A percentile compares a stretch with the other conserved stretches of the same genome.
Evolutionary conservation across 2,329 filamentous ascomycete genomes (phyloP).

Genomic region (Cytospora chrysosperma): DNA sequence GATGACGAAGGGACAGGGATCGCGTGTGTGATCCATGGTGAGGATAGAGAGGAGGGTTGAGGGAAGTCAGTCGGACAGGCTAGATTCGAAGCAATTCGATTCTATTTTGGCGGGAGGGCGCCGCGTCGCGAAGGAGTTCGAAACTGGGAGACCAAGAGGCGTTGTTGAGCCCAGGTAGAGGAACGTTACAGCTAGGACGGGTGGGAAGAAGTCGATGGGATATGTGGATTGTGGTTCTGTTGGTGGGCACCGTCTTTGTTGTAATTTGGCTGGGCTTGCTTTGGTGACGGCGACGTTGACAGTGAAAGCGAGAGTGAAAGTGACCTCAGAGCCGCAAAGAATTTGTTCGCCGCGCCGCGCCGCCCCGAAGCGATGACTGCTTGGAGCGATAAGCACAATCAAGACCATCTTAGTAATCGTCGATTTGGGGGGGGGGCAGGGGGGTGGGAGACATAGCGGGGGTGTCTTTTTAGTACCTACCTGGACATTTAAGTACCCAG

Average conservation of each 20-base stretch:
- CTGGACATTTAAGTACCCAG: not conserved
- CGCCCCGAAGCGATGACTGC: not conserved
- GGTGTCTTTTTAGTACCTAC: no score
- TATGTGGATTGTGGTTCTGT: not conserved
- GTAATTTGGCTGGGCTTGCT: not conserved
- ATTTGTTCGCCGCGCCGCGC: not conserved
- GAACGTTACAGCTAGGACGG: not conserved
- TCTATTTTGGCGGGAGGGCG: not conserved
- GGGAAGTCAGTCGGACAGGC: not conserved
- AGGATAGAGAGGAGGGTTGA: not conserved
- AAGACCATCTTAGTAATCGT: not conserved
- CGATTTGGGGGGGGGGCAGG: no score
- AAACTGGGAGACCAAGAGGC: not conserved
- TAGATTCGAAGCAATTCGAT: not conserved
- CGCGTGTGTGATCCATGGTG: constrained; percentile 73
- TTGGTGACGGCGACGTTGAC: not conserved
- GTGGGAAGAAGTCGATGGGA: constrained; percentile 3
- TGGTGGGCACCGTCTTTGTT: not conserved
- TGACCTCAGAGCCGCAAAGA: not conserved
- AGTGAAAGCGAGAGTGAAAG: not conserved
- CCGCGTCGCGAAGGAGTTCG: not conserved
- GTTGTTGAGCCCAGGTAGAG: not conserved
- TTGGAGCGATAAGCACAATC: not conserved
- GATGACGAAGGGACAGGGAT: constrained; percentile 95
- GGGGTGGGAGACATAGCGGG: no score